Conservation (phyloP, 31 red algal genomes). For the Odonthalia washingtoniensis region DNA sequence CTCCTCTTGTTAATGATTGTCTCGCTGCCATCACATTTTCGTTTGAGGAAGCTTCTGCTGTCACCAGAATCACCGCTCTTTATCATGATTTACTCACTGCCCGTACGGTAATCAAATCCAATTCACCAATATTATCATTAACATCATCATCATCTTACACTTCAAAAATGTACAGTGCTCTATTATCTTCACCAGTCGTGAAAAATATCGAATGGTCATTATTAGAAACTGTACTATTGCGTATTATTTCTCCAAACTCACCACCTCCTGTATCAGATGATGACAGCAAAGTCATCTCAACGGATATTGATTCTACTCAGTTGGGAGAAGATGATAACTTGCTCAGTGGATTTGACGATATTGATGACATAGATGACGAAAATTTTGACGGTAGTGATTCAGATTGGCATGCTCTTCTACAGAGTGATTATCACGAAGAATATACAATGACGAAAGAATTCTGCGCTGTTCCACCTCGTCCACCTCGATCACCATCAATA, state of each 20-base stretch:
- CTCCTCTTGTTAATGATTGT: conserved; percentile 57
- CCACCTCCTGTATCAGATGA: neutral
- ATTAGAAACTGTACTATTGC: conserved; percentile 42
- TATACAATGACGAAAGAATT: neutral
- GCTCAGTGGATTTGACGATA: too few species aligned
- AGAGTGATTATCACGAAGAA: neutral
- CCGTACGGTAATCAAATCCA: neutral
- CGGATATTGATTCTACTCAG: neutral
- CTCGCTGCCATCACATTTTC: conserved; percentile 47
- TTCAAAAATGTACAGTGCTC: neutral
- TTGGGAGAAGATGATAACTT: neutral
- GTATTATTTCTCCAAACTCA: neutral
- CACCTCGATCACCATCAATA: neutral
- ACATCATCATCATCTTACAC: neutral
- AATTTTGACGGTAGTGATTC: neutral
- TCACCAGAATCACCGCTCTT: too few species aligned
- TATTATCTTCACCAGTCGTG: neutral
- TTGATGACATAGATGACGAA: too few species aligned
- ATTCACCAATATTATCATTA: neutral
- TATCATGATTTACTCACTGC: conserved; percentile 65
- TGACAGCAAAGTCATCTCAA: neutral
- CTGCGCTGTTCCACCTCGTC: too few species aligned
- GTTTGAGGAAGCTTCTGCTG: conserved; percentile 52
- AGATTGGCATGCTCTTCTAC: neutral
- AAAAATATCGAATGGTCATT: conserved; percentile 50